A percentile compares a stretch with the other conserved stretches of the same genome.
Evolutionary conservation across 768 basidiomycete species (phyloP).

Genomic region (Phallus indusiatus): DNA sequence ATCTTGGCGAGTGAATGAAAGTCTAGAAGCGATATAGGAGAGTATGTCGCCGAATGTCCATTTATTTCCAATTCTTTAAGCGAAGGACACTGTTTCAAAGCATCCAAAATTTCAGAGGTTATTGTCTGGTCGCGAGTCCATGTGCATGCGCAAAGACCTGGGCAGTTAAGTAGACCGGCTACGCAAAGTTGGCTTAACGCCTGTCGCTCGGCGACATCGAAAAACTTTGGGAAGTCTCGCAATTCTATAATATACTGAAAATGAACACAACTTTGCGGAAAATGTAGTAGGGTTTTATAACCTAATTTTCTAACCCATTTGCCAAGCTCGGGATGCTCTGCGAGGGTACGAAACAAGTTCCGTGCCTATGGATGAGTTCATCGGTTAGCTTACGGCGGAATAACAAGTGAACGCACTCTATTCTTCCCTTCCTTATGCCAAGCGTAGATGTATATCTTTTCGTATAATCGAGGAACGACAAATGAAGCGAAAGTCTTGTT

Average conservation of each 20-base stretch:
- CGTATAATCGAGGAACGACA: constrained; percentile 45
- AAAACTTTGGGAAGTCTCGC: constrained; percentile 59
- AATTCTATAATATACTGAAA: constrained; percentile 38
- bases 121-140: constrained; percentile 80
- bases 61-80: constrained; percentile 63
- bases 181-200: constrained; percentile 32
- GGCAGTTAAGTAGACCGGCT: constrained; percentile 49
- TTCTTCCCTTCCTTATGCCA: constrained; percentile 61
- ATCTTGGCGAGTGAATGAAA: constrained; percentile 49
- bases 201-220: constrained; percentile 19
- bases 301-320: constrained; percentile 49
- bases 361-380: constrained; percentile 37
- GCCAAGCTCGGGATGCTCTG: constrained; percentile 46
- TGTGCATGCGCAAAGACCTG: constrained; percentile 50
- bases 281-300: constrained; percentile 21
- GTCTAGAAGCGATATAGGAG: constrained; percentile 37
- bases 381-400: not conserved
- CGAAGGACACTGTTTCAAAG: constrained; percentile 30
- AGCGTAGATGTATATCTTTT: constrained; percentile 49
- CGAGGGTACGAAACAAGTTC: constrained; percentile 53
- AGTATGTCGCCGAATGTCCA: constrained; percentile 50
- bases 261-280: not conserved
- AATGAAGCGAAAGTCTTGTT: constrained; percentile 45
- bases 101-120: constrained; percentile 46
- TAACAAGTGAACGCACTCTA: constrained; percentile 32